phyloP scores from a whole-genome alignment of 2,329 filamentous ascomycete species.

The Neurospora sp. region DNA sequence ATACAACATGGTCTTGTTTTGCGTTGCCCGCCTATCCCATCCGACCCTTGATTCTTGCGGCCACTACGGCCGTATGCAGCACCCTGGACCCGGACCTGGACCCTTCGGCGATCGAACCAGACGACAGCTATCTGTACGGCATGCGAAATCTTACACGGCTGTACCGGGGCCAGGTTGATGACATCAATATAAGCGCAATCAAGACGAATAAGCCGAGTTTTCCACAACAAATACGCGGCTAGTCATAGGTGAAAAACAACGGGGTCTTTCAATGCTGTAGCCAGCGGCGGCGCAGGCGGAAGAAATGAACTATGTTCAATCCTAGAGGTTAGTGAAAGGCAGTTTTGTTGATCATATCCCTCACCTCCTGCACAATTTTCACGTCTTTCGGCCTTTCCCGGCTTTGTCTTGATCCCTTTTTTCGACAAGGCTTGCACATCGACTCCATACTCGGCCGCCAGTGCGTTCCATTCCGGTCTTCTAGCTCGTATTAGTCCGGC shows the following conservation, averaged over 20 bases:
- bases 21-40: not conserved
- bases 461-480: not conserved
- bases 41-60: not conserved
- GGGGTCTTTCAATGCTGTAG: not conserved
- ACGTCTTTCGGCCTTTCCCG: not conserved
- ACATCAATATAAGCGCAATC: conserved; percentile 16
- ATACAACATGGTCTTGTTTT: conserved; percentile 2
- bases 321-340: not conserved
- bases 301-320: not conserved
- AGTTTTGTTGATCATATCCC: not conserved
- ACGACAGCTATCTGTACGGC: not conserved
- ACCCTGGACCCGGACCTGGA: not conserved
- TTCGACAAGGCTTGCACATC: not conserved
- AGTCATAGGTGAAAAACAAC: not conserved
- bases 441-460: not conserved
- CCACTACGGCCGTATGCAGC: conserved; percentile 1
- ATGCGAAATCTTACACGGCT: conserved; percentile 3
- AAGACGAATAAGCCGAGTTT: conserved; percentile 9
- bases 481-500: not conserved
- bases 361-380: not conserved
- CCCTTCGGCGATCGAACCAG: not conserved
- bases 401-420: not conserved
- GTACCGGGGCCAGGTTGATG: conserved; percentile 11
- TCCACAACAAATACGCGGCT: not conserved
- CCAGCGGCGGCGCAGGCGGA: not conserved